phyloP scores from a whole-genome alignment of 2,329 filamentous ascomycete species.

The Hypoxylon sp. region DNA sequence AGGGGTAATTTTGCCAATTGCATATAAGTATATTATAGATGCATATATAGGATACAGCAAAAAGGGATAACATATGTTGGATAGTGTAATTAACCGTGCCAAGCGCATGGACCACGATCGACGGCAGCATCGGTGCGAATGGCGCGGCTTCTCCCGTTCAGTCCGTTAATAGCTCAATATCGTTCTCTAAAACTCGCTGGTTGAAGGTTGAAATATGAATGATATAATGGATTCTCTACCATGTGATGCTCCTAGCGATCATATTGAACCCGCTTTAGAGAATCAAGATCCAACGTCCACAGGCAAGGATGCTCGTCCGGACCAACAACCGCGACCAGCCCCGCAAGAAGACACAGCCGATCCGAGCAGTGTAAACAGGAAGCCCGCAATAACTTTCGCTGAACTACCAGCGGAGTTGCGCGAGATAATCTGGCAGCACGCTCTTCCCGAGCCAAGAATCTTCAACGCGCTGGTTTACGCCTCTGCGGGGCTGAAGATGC shows the following conservation, averaged over 20 bases:
- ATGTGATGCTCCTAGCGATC: background rate
- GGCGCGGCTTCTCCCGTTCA: background rate
- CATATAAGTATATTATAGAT: background rate
- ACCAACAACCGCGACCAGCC: background rate
- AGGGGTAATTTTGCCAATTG: background rate
- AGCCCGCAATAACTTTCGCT: slow-evolving; percentile 34
- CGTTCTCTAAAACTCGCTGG: background rate
- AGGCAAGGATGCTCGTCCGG: background rate
- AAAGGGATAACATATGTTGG: background rate
- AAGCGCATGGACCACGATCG: background rate
- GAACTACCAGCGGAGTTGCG: slow-evolving; percentile 50
- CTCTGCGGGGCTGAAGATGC: slow-evolving; percentile 47
- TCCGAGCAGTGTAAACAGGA: background rate
- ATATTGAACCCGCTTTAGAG: background rate
- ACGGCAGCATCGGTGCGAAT: background rate
- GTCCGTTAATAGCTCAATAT: background rate
- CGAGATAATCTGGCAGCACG: slow-evolving; percentile 50
- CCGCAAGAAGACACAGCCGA: background rate
- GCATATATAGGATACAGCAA: background rate
- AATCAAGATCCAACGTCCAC: background rate
- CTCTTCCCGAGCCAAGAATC: slow-evolving; percentile 47
- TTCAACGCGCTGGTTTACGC: slow-evolving; percentile 49
- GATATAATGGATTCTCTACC: background rate
- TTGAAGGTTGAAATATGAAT: background rate
- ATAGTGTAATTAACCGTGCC: background rate